phyloP scores from a whole-genome alignment of 257 asterid species.

The Leptodermis oblonga region DNA sequence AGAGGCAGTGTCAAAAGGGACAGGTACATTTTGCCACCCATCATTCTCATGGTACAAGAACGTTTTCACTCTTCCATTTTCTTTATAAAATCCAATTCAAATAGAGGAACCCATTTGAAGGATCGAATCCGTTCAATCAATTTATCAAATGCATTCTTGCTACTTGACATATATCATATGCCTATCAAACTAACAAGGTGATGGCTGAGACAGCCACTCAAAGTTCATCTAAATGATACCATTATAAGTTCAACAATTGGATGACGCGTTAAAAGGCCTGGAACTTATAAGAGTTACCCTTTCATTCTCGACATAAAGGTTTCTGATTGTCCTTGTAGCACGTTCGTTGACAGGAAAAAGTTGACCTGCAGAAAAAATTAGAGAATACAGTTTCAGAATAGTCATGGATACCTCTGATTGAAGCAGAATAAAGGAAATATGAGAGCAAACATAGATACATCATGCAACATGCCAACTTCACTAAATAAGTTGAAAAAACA shows the following conservation, averaged over 20 bases:
- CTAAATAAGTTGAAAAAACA: neutral
- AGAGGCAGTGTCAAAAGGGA: neutral
- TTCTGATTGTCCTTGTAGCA: constrained; percentile 83
- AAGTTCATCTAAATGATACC: neutral
- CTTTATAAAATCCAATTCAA: no score
- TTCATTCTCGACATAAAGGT: constrained; percentile 85
- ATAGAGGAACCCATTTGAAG: no score
- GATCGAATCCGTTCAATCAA: no score
- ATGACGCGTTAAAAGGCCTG: neutral
- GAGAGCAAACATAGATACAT: neutral
- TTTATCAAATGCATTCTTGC: no score
- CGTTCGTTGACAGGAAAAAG: constrained; percentile 91
- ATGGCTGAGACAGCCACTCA: neutral
- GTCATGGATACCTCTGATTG: neutral
- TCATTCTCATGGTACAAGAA: neutral
- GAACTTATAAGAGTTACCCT: constrained; percentile 48
- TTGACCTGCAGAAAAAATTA: constrained; percentile 49
- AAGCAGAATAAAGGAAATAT: neutral
- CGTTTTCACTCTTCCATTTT: no score
- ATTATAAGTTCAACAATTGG: neutral
- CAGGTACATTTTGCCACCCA: neutral
- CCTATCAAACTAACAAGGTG: neutral
- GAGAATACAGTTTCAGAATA: neutral
- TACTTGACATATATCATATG: neutral
- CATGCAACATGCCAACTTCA: neutral